Evolutionary conservation across 306 rosid genomes (phyloP), one percentile per base, ranked within the genome.

Genomic region (Argentina anserina): DNA sequence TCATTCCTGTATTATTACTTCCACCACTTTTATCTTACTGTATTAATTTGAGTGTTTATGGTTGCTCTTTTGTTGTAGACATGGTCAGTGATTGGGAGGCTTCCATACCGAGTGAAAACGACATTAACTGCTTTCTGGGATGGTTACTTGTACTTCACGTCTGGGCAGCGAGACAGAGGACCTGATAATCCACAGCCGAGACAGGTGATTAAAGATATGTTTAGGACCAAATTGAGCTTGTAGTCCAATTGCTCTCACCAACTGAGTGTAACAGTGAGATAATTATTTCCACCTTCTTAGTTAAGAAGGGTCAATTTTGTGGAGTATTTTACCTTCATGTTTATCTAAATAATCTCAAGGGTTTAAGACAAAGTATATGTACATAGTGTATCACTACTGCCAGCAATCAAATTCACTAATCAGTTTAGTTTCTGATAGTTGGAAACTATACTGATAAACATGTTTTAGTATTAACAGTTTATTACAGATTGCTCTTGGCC

Each of bases 11-110:
- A 2, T 17, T 2, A 29, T 52, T 14, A n/a, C 12, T n/a, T 52
- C 28, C 28, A 52, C 5, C 58, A 50, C 56, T 20, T 49, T 9
- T 9, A 21, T 10, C 59, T 52, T 26, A 26, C 20, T 58, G 5
- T 29, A 58, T 52, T 65, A 56, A 47, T 8, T 37, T 65, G 49
- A 39, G 5, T 0, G 10, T 36, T 67, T 18, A 15, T 53, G 61
- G 9, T 0, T 23, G 67, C 10, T 39, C 45, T 21, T 47, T 21
- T 52, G n/a, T 70, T 77, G 75, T 85, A 93, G 97, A 85, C 74
- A 31, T 93, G 97, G 98, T 83, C 97, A 33, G 98, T 93, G 86
- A 87, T 93, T 15, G 97, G 98, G 75, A 93, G 76, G 85, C 97
- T 93, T 82, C 98, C 97, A 23, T 93, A 82, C 69, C 87, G 97